Percentiles rank a stretch among this genome's conserved stretches.
phyloP scores from a whole-genome alignment of 176 grass and related monocot genomes.

The Aegilops bicornis region DNA sequence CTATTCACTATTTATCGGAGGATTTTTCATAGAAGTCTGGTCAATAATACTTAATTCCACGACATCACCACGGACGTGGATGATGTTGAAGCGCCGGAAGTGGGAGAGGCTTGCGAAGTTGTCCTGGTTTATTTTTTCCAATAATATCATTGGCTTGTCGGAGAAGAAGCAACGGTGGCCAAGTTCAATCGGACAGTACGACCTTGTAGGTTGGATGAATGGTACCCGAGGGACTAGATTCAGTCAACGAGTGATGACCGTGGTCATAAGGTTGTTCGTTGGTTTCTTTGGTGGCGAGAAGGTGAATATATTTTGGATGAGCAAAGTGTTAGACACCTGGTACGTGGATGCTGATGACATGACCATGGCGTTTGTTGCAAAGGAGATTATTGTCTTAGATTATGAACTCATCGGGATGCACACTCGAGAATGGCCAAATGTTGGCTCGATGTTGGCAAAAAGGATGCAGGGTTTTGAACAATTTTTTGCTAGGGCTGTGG shows the following conservation, averaged over 20 bases:
- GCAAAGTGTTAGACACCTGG: background rate
- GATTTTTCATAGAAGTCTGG: background rate
- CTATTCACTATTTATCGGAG: background rate
- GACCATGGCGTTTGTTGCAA: background rate
- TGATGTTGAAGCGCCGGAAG: background rate
- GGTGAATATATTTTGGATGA: background rate
- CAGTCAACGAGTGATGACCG: background rate
- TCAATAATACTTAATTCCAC: background rate
- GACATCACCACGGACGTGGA: background rate
- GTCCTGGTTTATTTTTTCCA: background rate
- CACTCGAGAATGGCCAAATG: background rate
- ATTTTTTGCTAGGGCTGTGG: background rate
- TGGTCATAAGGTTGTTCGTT: background rate
- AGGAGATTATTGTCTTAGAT: background rate
- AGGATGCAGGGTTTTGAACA: too few species aligned
- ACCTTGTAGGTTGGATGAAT: background rate
- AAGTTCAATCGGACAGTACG: background rate
- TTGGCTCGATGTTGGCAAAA: background rate
- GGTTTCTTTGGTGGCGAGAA: background rate
- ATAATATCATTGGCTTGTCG: background rate
- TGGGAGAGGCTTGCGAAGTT: background rate
- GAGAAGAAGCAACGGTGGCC: background rate
- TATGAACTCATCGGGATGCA: background rate
- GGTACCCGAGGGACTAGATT: background rate
- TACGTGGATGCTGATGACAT: background rate